A percentile compares a stretch with the other conserved stretches of the same genome.
phyloP scores from a whole-genome alignment of 805 yeast genomes.

The Zygosaccharomyces pseudorouxii region DNA sequence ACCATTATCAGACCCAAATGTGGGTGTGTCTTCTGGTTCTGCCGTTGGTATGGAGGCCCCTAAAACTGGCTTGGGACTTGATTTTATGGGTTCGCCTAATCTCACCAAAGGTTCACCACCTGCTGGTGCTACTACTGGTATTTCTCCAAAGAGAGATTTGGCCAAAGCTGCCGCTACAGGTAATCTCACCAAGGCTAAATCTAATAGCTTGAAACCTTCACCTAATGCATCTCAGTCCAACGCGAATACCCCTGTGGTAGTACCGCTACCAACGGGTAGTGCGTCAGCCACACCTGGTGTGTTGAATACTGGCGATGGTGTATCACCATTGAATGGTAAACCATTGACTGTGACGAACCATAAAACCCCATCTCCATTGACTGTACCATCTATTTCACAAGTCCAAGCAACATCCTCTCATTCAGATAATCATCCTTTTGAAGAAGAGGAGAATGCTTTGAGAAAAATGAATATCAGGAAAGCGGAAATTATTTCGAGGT shows the following conservation, averaged over 20 bases:
- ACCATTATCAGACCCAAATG: constrained; percentile 6
- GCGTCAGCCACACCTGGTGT: constrained; percentile 23
- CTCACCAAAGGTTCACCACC: constrained; percentile 14
- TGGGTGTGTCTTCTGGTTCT: constrained; percentile 5
- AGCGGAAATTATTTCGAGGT: constrained; percentile 32
- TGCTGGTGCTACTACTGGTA: constrained; percentile 7
- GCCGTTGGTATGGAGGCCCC: constrained; percentile 7
- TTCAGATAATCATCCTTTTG: constrained; percentile 26
- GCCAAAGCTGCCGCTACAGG: constrained; percentile 9
- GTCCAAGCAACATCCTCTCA: constrained; percentile 6
- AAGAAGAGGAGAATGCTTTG: constrained; percentile 31
- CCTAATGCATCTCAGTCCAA: constrained; percentile 16
- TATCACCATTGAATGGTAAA: constrained; percentile 14
- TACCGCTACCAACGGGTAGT: constrained; percentile 12
- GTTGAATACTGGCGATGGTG: constrained; percentile 11
- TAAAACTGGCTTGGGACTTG: constrained; percentile 15
- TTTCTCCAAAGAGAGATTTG: constrained; percentile 18
- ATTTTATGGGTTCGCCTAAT: constrained; percentile 23
- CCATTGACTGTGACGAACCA: constrained; percentile 7
- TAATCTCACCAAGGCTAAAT: constrained; percentile 9
- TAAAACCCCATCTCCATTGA: constrained; percentile 23
- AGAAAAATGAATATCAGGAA: constrained; percentile 28
- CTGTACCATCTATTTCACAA: constrained; percentile 10
- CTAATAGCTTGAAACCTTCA: constrained; percentile 14
- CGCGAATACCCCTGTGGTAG: constrained; percentile 13